These are phyloP conservation scores for Cubamyces lactineus DNA, from an alignment of 768 basidiomycete species.

Conservation along the genomic window DNA sequence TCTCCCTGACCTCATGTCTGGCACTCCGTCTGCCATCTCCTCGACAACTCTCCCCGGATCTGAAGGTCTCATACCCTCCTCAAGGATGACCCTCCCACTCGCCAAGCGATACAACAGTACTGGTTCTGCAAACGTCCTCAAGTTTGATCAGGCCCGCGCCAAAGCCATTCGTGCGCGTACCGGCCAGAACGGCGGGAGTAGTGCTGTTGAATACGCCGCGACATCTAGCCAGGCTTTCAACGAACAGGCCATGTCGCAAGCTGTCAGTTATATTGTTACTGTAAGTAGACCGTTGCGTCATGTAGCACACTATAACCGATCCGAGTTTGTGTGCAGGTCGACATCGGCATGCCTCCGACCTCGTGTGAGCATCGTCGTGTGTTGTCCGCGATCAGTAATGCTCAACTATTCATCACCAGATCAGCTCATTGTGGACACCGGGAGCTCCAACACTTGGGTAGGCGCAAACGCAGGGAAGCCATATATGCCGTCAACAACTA, in stretches of 20 bases:
- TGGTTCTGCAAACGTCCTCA: constrained; percentile 23
- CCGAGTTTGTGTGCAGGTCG: constrained; percentile 11
- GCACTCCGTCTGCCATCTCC: too few species aligned
- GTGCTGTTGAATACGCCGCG: neutral
- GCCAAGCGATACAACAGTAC: constrained; percentile 26
- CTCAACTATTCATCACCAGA: constrained; percentile 17
- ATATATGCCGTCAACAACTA: neutral
- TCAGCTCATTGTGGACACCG: constrained; percentile 28
- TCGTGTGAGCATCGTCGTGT: constrained; percentile 26
- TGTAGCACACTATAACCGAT: too few species aligned
- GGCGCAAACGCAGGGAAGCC: constrained; percentile 26
- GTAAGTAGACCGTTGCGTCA: constrained; percentile 5
- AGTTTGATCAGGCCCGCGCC: constrained; percentile 29
- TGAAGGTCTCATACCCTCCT: neutral
- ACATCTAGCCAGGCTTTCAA: neutral
- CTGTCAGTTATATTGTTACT: constrained; percentile 32
- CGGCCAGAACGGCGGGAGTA: constrained; percentile 31
- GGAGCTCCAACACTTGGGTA: constrained; percentile 31
- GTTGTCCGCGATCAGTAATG: too few species aligned
- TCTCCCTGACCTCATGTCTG: neutral
- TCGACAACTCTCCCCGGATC: neutral
- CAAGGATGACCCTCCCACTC: constrained; percentile 18
- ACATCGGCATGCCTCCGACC: constrained; percentile 29
- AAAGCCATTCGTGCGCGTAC: constrained; percentile 11
- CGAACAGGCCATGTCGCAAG: constrained; percentile 21